Evolutionary conservation across 1,284 basidiomycete species (phyloP).

Genomic region (Inonotus obliquus): DNA sequence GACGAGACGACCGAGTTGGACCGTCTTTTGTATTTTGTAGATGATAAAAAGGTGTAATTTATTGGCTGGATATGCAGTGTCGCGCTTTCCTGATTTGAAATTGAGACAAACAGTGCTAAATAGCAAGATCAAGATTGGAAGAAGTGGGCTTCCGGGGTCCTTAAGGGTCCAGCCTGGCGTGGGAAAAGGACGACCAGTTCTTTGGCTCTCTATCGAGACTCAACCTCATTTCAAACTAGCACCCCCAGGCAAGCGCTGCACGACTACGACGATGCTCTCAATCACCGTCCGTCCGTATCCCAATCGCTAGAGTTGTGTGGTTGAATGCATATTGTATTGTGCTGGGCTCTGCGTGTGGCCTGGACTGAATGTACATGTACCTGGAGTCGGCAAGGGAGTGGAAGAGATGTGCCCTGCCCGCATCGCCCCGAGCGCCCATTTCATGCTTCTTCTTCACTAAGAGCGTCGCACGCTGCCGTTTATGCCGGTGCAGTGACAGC

Average conservation of each 20-base stretch:
- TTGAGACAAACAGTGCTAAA: background rate
- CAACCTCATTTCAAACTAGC: background rate
- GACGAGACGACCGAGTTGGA: background rate
- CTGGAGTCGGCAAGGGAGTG: too few species aligned
- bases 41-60: constrained; percentile 3
- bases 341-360: too few species aligned
- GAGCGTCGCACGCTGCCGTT: constrained; percentile 21
- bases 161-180: background rate
- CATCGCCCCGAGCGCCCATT: constrained; percentile 9
- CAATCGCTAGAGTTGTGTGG: too few species aligned
- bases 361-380: too few species aligned
- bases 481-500: constrained; percentile 25
- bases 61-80: constrained; percentile 1
- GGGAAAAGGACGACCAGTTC: background rate
- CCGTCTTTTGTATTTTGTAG: constrained; percentile 4
- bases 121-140: constrained; percentile 3
- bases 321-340: too few species aligned
- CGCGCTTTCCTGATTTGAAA: background rate
- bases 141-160: background rate
- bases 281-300: background rate
- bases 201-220: constrained; percentile 2
- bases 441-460: constrained; percentile 5
- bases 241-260: background rate
- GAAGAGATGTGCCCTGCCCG: background rate
- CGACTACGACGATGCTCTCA: background rate